Evolutionary conservation across 2,329 filamentous ascomycete species (phyloP), one percentile per base, ranked within the genome.

Genomic region (Colletotrichum shisoi): DNA sequence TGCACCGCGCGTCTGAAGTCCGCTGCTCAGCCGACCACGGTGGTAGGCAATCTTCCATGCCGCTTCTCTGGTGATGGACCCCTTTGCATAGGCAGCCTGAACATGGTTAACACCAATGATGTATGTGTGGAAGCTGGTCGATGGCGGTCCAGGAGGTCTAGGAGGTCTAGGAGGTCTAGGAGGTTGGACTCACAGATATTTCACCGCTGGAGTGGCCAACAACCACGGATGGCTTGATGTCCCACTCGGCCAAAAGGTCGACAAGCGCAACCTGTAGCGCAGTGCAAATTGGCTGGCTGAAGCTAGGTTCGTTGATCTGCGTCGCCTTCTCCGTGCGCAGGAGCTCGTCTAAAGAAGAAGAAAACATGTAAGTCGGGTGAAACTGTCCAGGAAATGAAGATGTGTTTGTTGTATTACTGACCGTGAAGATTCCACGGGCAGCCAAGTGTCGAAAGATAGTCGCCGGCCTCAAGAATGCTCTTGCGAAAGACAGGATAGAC

Each of bases 261-360:
- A 78, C 72, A 3, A 80, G 61, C 8, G 62, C 75, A 12, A 80
- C 68, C 63, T 80, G 79, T 1, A 81, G 21, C 1, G 76, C 77
- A 7, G 76, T 79, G 58, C 75, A 79, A 1, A 76, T 27, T 4
- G 78, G 73, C 51, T 78, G 76, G 8, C 70, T 69, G 44, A 75
- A 53, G 21, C 68, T 63, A 7, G 70, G 59, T 13, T 72, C 58
- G 42, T 69, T 61, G n/a, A 72, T 44, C n/a, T 48, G 46, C 48
- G 44, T n/a, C 17, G 57, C 63, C 7, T 62, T 60, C 13, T 4
- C 15, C 13, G 53, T 57, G 19, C 69, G 24, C n/a, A 39, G 40
- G 0, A 65, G 57, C 48, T 60, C 27, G 2, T 60, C 27, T 27
- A 21, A 21, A 21, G 27, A 27, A 27, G 6, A 27, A 27, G 27